Base-by-base conservation (phyloP, 1,139 yeast genomes). In the Hansenula anomala region DNA sequence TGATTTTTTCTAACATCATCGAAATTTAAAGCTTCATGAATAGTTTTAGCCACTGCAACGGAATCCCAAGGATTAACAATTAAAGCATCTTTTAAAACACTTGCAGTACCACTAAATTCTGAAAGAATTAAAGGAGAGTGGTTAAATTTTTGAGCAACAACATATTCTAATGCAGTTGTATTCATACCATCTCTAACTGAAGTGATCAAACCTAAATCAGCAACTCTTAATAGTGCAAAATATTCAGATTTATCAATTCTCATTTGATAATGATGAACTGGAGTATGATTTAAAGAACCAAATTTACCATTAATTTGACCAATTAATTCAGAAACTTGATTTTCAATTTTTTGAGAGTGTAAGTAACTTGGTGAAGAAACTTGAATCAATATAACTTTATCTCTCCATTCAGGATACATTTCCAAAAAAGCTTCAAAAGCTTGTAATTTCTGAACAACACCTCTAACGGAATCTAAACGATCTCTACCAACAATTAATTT, bases 61-160 rank as follows among this genome's bases (percentile, higher is more conserved):
- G 94, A 73, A 63, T 92, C 97, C 96, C 97, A 92, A 13, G 99
- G 99, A 54, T 92, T 94, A 28, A 92, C 95, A 49, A 85, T 77
- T 36, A 86, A 73, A 1, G 96, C 88, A 46, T 87, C 95, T 36
- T 72, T 73, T 41, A 92, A 66, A 2, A 86, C 82, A 4, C 90
- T 75, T 0, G 96, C 85, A 3, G 95, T 82, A 37, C 98, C 99
- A 33, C 96, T 85, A 56, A 92, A 92, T 63, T 92, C 99, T 20
- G 96, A 85, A 34, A 90, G 66, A 31, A 92, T 78, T 52, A 92
- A 70, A 0, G 97, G 97, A 8, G 84, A 79, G 47, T 75, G 73
- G 43, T 75, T 71, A 35, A 75, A 65, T 54, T 84, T 79, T 62
- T 94, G 97, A 51, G 96, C 85, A 25, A 90, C 79, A 30, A 90